A percentile compares a stretch with the other conserved stretches of the same genome.
Evolutionary conservation across 306 rosid genomes (phyloP).

Genomic region (Quercus mongolica): DNA sequence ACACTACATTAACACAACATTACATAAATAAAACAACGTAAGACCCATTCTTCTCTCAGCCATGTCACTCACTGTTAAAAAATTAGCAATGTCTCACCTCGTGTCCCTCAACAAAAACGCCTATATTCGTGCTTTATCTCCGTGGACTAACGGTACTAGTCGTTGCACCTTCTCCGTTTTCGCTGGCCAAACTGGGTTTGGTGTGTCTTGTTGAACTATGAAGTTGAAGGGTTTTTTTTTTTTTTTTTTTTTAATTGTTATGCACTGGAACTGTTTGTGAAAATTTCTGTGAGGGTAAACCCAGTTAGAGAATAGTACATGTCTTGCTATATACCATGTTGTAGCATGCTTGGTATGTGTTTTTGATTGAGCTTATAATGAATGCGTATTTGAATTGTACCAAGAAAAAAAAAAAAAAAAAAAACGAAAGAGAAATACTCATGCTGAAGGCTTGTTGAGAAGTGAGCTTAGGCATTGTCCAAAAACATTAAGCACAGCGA

Average conservation of each 20-base stretch:
- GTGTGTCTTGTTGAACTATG: neutral
- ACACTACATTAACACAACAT: too few relatives aligned
- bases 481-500: neutral
- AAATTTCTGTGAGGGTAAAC: slow-evolving; percentile 2
- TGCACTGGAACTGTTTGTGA: slow-evolving; percentile 13
- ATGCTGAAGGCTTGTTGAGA: neutral
- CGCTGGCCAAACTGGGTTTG: neutral
- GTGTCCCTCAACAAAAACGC: neutral
- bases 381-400: too few relatives aligned
- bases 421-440: neutral
- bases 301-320: neutral
- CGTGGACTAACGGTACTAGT: neutral
- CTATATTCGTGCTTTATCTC: slow-evolving; percentile 10
- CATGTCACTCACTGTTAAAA: slow-evolving; percentile 33
- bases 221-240: neutral
- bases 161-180: slow-evolving; percentile 3
- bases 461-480: neutral
- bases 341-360: neutral
- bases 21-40: neutral
- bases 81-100: slow-evolving; percentile 24
- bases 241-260: neutral
- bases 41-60: neutral
- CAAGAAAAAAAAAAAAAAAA: too few relatives aligned
- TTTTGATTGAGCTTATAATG: neutral
- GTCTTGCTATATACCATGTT: neutral